A percentile compares a stretch with the other conserved stretches of the same genome.
Evolutionary conservation across 768 basidiomycete species (phyloP).

Genomic region (Kwoniella newhampshirensis): DNA sequence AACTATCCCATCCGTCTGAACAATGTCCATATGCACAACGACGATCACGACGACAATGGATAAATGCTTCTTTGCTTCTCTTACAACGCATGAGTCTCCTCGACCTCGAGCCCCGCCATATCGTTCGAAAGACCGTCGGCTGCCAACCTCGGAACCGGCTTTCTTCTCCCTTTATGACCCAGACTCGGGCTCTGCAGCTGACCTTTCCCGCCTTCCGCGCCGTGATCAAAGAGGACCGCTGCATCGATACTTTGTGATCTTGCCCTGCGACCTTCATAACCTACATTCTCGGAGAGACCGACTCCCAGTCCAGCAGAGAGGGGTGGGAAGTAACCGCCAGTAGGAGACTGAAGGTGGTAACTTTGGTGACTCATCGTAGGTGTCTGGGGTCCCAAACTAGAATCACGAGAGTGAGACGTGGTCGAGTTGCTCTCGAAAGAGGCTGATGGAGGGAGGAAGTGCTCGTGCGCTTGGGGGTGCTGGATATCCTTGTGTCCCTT

Average conservation of each 20-base stretch:
- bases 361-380: not conserved
- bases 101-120: too few species aligned
- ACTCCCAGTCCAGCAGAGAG: conserved; percentile 12
- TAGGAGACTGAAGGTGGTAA: not conserved
- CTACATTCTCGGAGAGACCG: conserved; percentile 7
- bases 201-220: conserved; percentile 3
- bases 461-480: not conserved
- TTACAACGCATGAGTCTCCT: too few species aligned
- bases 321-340: conserved; percentile 22
- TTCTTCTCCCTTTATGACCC: conserved; percentile 20
- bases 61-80: too few species aligned
- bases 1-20: too few species aligned
- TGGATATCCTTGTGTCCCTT: conserved; percentile 10
- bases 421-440: conserved; percentile 4
- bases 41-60: too few species aligned
- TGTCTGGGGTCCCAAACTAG: conserved; percentile 4
- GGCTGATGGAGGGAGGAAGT: not conserved
- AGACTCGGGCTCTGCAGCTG: conserved; percentile 6
- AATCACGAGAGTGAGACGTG: conserved; percentile 8
- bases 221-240: conserved; percentile 7
- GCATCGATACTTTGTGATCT: conserved; percentile 3
- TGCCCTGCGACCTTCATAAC: not conserved
- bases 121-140: conserved; percentile 1
- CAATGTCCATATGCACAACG: too few species aligned
- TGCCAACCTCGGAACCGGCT: conserved; percentile 24